Conservation (phyloP, 257 asterid species). For the Eucommia ulmoides region DNA sequence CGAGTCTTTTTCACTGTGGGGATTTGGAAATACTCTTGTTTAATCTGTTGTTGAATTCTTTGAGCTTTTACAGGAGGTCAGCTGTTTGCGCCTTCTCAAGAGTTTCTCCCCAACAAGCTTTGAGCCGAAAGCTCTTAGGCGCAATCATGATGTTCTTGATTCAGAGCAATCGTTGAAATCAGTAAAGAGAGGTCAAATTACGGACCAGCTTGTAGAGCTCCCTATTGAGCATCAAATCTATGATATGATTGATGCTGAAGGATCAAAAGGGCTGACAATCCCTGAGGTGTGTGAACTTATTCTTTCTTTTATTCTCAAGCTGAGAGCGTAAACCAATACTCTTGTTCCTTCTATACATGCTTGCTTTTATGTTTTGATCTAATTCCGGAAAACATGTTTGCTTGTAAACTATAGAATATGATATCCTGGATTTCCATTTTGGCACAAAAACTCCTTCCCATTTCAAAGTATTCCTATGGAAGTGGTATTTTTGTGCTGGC, state of each 20-base stretch:
- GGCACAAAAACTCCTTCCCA: no score
- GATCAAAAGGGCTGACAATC: conserved; percentile 65
- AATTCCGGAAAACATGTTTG: no score
- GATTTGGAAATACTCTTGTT: no score
- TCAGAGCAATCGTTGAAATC: conserved; percentile 28
- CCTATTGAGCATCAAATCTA: conserved; percentile 75
- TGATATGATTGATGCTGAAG: conserved; percentile 80
- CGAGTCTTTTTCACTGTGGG: no score
- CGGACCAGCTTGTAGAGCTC: conserved; percentile 79
- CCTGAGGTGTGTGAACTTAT: conserved; percentile 41
- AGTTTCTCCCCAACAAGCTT: conserved; percentile 65
- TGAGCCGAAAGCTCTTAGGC: conserved; percentile 41
- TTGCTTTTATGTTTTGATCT: no score
- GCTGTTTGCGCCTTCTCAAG: conserved; percentile 67
- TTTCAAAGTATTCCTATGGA: no score
- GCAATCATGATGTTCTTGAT: conserved; percentile 28
- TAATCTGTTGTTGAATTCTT: no score
- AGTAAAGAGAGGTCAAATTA: conserved; percentile 55
- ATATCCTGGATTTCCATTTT: no score
- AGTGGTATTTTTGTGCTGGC: no score
- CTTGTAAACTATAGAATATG: no score
- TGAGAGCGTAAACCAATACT: no score
- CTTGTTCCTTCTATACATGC: no score
- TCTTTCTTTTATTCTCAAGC: conserved; percentile 1
- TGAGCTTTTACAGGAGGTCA: conserved; percentile 68